A percentile compares a stretch with the other conserved stretches of the same genome.
Evolutionary conservation across 1,139 yeast genomes (phyloP).

Genomic region (Komagataea norvegica): DNA sequence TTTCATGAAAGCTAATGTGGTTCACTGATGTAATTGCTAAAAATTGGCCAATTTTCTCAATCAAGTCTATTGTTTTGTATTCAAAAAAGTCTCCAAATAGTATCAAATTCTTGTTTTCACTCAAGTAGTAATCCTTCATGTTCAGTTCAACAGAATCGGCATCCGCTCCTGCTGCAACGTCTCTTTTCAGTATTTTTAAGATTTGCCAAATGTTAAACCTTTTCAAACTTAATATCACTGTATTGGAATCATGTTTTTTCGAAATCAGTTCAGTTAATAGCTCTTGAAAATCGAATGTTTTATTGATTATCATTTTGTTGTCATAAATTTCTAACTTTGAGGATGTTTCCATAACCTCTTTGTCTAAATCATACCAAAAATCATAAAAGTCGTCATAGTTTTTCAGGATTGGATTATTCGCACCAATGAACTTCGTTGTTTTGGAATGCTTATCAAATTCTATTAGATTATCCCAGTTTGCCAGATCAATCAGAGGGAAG

Average conservation of each 20-base stretch:
- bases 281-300: conserved; percentile 20
- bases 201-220: conserved; percentile 22
- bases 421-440: conserved; percentile 23
- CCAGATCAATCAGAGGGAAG: conserved; percentile 22
- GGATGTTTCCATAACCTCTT: conserved; percentile 7
- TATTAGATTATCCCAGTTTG: conserved; percentile 19
- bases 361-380: conserved; percentile 22
- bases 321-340: conserved; percentile 8
- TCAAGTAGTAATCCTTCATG: conserved; percentile 22
- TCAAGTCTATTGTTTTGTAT: conserved; percentile 20
- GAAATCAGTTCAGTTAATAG: conserved; percentile 9
- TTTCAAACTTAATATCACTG: conserved; percentile 15
- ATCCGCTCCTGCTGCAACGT: conserved; percentile 8
- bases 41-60: conserved; percentile 16
- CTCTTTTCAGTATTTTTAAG: conserved; percentile 17
- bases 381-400: conserved; percentile 19
- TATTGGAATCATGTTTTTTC: conserved; percentile 19
- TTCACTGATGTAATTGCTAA: neutral
- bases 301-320: conserved; percentile 4
- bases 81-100: conserved; percentile 26
- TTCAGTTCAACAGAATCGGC: conserved; percentile 19
- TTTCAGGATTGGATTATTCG: conserved; percentile 23
- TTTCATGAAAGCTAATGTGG: neutral
- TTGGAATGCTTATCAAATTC: conserved; percentile 16
- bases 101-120: conserved; percentile 19